Base-by-base conservation (phyloP, 768 basidiomycete species). In the Pleurotus tuber-regium region DNA sequence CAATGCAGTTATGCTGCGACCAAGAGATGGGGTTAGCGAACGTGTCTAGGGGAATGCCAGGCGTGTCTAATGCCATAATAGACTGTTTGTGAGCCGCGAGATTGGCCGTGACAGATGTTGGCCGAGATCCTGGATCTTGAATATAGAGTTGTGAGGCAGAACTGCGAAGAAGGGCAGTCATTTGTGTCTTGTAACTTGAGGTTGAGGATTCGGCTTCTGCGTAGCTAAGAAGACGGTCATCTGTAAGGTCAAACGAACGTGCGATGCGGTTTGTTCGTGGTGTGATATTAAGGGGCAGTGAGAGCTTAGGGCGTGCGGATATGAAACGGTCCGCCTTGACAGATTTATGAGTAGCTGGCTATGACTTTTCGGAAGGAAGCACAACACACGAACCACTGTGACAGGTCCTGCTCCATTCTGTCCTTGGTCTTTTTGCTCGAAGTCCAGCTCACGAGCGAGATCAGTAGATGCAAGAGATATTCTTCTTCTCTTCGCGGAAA, bases 181-280 rank as follows among this genome's bases (percentile, higher is more conserved):
- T 72, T 28, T 70, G 73, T 38, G 66, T 64, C 21, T 76, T 71
- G 4, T 69, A 56, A 19, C 49, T 50, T 3, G 52, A 64, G 19
- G 64, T 52, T 4, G 61, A 58, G 41, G 59, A 57, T 1, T 66
- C 50, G 1, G 67, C 67, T 29, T 82, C 78, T 33, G 71, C 69
- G 62, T 73, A 86, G 41, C 70, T 78, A 49, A 86, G 67, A 25
- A 86, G 61, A 16, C 76, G 74, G 53, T 80, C 80, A 56, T 79
- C 79, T 6, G 77, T 57, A 30, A 86, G 72, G 6, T 84, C 85
- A 38, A 86, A 82, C 21, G 78, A 69, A 56, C 78, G 78, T 57
- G 82, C 80, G 39, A 86, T 83, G 18, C 85, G 78, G 49, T 76
- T 79, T n/a, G 85, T 83, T 14, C 85, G 79, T 10, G 85, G 85